Conservation (phyloP, 202 grass and related monocot genomes). For the Panicum virgatum region DNA sequence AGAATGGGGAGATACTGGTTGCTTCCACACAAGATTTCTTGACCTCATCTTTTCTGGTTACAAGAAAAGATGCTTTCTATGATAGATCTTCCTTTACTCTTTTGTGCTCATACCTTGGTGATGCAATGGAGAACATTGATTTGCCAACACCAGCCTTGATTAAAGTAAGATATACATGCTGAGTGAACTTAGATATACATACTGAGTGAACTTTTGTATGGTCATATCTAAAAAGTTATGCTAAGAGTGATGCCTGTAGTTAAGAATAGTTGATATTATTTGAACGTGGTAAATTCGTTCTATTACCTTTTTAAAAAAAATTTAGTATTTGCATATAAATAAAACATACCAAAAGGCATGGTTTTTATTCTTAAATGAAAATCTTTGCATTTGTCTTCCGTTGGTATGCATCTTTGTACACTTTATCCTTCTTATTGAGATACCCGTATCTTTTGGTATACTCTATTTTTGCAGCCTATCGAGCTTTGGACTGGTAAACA, state of each 20-base stretch:
- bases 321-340: constrained; percentile 7
- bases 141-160: constrained; percentile 80
- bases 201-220: too few relatives aligned
- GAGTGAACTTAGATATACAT: too few relatives aligned
- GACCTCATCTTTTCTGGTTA: constrained; percentile 92
- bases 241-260: constrained; percentile 26
- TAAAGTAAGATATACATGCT: constrained; percentile 53
- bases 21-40: constrained; percentile 97
- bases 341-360: constrained; percentile 5
- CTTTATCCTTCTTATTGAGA: constrained; percentile 28
- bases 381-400: neutral
- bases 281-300: constrained; percentile 6
- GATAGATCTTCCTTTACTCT: constrained; percentile 79
- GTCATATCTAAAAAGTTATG: neutral
- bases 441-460: constrained; percentile 7
- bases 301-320: neutral
- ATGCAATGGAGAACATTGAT: constrained; percentile 87
- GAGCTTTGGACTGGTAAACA: constrained; percentile 99
- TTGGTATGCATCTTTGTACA: constrained; percentile 23
- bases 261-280: constrained; percentile 12
- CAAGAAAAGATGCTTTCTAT: constrained; percentile 94
- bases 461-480: constrained; percentile 68
- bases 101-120: constrained; percentile 90
- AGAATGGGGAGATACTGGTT: constrained; percentile 95
- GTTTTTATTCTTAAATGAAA: constrained; percentile 35